Conservation (phyloP, 352 stramenopile genomes). For the Globisporangium uncinulatum region DNA sequence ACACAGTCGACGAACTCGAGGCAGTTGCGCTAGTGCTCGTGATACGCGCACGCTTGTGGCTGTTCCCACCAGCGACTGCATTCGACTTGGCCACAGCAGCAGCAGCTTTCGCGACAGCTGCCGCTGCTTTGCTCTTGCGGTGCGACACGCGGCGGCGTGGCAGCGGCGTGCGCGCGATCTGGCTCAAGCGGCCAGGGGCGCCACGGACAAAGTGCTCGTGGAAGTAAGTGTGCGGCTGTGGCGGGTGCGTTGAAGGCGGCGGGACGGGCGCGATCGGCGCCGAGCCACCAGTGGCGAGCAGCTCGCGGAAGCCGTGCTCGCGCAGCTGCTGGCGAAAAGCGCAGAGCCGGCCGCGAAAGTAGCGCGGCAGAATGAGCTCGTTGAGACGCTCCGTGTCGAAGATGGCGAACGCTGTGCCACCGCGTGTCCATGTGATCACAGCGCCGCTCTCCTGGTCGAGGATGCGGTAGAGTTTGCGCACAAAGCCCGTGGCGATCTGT, state of each 20-base stretch:
- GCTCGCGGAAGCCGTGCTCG: conserved; percentile 53
- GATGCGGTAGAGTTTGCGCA: conserved; percentile 75
- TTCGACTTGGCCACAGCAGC: background rate
- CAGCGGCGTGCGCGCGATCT: conserved; percentile 33
- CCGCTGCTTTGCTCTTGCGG: conserved; percentile 10
- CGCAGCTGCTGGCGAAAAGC: conserved; percentile 65
- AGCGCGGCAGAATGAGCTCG: conserved; percentile 42
- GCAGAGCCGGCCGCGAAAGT: conserved; percentile 58
- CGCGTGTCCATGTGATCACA: conserved; percentile 53
- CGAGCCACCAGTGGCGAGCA: conserved; percentile 6
- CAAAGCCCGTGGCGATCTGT: conserved; percentile 57
- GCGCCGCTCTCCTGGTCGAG: conserved; percentile 47
- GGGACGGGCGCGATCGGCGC: conserved; percentile 6
- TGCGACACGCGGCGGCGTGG: conserved; percentile 25
- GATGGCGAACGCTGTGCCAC: conserved; percentile 51
- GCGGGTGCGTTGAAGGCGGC: background rate
- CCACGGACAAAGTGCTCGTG: conserved; percentile 46
- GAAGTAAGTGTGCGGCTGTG: conserved; percentile 18
- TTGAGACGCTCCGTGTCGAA: conserved; percentile 42
- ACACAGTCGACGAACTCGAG: conserved; percentile 1
- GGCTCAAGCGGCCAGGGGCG: conserved; percentile 25
- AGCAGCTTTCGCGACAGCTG: background rate
- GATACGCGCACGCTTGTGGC: conserved; percentile 11
- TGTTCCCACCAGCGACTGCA: conserved; percentile 10
- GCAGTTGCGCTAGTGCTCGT: background rate